Evolutionary conservation across 2,329 filamentous ascomycete species (phyloP), one percentile per base, ranked within the genome.

Genomic region (Sclerotiophoma versabilis): DNA sequence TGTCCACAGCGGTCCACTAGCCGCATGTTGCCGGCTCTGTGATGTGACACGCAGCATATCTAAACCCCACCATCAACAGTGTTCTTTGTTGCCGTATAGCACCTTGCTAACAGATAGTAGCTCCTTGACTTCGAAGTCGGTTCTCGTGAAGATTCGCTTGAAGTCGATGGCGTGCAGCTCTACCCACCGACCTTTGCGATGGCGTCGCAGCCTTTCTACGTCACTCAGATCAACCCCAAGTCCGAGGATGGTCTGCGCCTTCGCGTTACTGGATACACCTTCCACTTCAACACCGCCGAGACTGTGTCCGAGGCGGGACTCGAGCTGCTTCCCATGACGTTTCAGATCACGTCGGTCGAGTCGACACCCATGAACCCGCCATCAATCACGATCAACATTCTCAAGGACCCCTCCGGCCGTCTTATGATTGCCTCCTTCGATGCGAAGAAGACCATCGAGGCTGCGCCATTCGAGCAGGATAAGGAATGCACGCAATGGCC

Each of bases 361-460:
- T 65, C 63, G 17, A 64, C 60, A 34, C 29, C 65, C 3, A 65
- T 76, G 47, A 48, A 67, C 27, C 68, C 70, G 20, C 72, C 74
- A 5, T 62, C 64, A 5, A 62, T 77, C 36, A 69, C 62, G 10
- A 71, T 77, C 62, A 73, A 74, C 54, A 57, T 75, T 1, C 64
- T 76, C 26, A 76, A 76, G 56, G 68, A 74, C 25, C 51, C 65
- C 3, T 66, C 69, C 32, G 75, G 74, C 12, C 66, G 67, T 23
- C 65, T 76, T 14, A 72, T 73, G 68, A 75, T 77, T 42, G 70
- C 73, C 15, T 74, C 73, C 0, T 72, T 76, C 60, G 54, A 71
- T 30, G 59, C 61, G 3, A 56, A 64, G n/a, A 49, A 68, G 34
- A 43, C 62, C 5, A 57, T 43, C 15, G 66, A 68, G 39, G 54